A percentile compares a stretch with the other conserved stretches of the same genome.
Evolutionary conservation across 805 yeast genomes (phyloP).

Genomic region (Ogataea minuta): DNA sequence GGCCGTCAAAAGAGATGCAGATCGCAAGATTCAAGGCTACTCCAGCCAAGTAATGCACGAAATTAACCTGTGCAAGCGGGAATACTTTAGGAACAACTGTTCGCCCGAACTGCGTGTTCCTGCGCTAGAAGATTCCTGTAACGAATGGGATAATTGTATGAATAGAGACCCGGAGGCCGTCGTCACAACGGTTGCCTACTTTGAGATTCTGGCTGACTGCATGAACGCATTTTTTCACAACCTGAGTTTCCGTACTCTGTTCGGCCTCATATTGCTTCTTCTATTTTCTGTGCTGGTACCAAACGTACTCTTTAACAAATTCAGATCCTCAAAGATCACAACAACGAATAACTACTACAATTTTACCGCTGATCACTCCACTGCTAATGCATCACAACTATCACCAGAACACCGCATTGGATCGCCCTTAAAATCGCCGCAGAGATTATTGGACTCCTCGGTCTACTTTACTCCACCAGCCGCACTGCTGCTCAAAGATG

Average conservation of each 20-base stretch:
- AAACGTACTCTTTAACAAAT: slow-evolving; percentile 27
- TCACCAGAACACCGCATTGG: slow-evolving; percentile 6
- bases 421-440: slow-evolving; percentile 18
- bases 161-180: slow-evolving; percentile 62
- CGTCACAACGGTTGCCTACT: slow-evolving; percentile 32
- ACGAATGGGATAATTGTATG: slow-evolving; percentile 80
- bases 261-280: slow-evolving; percentile 19
- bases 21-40: slow-evolving; percentile 62
- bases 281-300: slow-evolving; percentile 26
- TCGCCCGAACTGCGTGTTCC: slow-evolving; percentile 64
- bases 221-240: slow-evolving; percentile 34
- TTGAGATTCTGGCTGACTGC: slow-evolving; percentile 35
- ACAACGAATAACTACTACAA: slow-evolving; percentile 28
- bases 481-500: slow-evolving; percentile 8
- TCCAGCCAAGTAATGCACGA: slow-evolving; percentile 59
- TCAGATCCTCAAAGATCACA: slow-evolving; percentile 24
- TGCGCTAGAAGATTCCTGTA: slow-evolving; percentile 67
- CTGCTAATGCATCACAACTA: slow-evolving; percentile 9
- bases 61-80: slow-evolving; percentile 65
- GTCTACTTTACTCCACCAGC: slow-evolving; percentile 25
- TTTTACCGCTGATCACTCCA: slow-evolving; percentile 21
- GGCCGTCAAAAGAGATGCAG: slow-evolving; percentile 54
- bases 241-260: slow-evolving; percentile 25
- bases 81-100: slow-evolving; percentile 73
- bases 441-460: slow-evolving; percentile 19